A percentile compares a stretch with the other conserved stretches of the same genome.
Conservation (phyloP, 2,329 filamentous ascomycete species). For the Monascus ruber region DNA sequence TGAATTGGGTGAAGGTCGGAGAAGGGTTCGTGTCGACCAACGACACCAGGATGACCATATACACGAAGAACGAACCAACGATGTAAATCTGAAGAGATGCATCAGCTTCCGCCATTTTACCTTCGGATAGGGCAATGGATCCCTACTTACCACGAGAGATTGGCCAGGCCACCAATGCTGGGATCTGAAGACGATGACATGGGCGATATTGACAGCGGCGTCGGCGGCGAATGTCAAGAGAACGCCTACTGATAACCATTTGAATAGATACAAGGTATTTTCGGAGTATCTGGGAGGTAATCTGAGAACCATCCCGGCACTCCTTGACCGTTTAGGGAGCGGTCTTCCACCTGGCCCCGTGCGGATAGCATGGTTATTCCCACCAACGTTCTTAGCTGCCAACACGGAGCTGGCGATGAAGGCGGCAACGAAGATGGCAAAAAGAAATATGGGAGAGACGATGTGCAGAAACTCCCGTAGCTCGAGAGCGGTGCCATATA, state of each 20-base stretch:
- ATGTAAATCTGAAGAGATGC: conserved; percentile 59
- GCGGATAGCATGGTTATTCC: conserved; percentile 37
- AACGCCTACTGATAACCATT: conserved; percentile 59
- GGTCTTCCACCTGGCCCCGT: conserved; percentile 83
- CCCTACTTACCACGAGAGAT: conserved; percentile 54
- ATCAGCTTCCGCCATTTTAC: neutral
- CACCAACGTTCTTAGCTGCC: conserved; percentile 37
- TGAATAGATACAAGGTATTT: conserved; percentile 60
- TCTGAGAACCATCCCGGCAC: conserved; percentile 38
- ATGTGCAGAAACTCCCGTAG: conserved; percentile 42
- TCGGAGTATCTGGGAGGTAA: conserved; percentile 49
- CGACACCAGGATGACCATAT: conserved; percentile 74
- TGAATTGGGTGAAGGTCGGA: conserved; percentile 66
- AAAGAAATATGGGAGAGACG: conserved; percentile 52
- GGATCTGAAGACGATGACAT: conserved; percentile 56
- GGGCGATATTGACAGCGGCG: conserved; percentile 59
- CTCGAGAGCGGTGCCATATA: conserved; percentile 30
- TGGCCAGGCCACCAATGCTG: conserved; percentile 75
- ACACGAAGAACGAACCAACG: conserved; percentile 74
- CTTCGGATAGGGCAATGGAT: neutral
- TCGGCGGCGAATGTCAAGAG: conserved; percentile 67
- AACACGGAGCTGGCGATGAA: conserved; percentile 52
- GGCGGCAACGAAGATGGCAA: conserved; percentile 51
- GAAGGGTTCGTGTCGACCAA: conserved; percentile 73
- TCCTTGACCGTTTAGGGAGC: conserved; percentile 54